Conservation (phyloP, 2,329 filamentous ascomycete species). For the Venturia nashicola region DNA sequence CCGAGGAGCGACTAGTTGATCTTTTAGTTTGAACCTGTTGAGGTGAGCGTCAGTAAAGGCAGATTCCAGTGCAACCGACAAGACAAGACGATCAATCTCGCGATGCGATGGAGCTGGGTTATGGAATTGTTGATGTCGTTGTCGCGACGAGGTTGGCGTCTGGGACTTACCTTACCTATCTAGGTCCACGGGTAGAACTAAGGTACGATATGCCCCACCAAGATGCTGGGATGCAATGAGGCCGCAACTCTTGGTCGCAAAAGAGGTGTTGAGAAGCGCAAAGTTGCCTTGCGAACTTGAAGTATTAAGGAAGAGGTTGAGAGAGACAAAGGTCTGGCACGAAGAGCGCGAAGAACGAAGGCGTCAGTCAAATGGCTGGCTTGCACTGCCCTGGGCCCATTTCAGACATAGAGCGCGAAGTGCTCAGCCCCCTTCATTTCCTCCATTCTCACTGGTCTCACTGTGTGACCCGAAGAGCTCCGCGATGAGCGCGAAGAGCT, state of each 20-base stretch:
- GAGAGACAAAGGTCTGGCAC: background rate
- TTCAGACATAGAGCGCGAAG: background rate
- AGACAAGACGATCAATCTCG: background rate
- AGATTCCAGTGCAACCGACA: background rate
- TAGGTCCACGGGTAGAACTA: too few relatives aligned
- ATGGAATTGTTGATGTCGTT: background rate
- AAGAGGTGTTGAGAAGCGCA: background rate
- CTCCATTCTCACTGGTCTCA: background rate
- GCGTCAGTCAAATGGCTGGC: background rate
- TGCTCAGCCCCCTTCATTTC: background rate
- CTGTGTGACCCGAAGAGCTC: background rate
- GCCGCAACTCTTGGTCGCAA: background rate
- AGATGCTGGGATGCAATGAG: background rate
- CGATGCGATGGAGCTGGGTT: background rate
- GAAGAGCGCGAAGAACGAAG: background rate
- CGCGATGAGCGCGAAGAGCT: background rate
- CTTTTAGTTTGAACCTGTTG: background rate
- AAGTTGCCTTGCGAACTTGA: background rate
- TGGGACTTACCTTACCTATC: too few relatives aligned
- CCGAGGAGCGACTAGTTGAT: background rate
- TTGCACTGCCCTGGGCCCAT: background rate
- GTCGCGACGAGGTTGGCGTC: background rate
- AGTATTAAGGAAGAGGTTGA: background rate
- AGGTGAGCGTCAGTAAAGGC: background rate
- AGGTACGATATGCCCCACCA: background rate